A percentile compares a stretch with the other conserved stretches of the same genome.
phyloP scores from a whole-genome alignment of 352 stramenopile genomes.

The Phytopythium aichiense region DNA sequence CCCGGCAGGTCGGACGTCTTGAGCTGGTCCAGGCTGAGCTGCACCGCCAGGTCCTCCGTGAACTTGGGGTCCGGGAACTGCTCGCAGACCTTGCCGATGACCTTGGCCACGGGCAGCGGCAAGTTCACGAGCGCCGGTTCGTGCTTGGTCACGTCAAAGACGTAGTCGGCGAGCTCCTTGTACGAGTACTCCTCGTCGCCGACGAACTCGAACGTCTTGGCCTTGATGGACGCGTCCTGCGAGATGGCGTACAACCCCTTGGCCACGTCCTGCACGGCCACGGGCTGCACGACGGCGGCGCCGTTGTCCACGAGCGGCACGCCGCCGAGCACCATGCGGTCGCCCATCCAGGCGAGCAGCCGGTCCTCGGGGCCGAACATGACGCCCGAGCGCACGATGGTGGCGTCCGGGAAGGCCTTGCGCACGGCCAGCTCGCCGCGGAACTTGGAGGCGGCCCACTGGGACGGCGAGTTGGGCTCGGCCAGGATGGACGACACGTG shows the following conservation, averaged over 20 bases:
- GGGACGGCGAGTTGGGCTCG: slow-evolving; percentile 75
- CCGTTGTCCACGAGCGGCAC: slow-evolving; percentile 94
- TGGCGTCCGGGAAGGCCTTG: slow-evolving; percentile 93
- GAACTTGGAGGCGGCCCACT: slow-evolving; percentile 85
- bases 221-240: slow-evolving; percentile 84
- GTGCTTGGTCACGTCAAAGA: slow-evolving; percentile 90
- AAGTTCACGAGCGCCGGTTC: slow-evolving; percentile 79
- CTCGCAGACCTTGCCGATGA: slow-evolving; percentile 78
- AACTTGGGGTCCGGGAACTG: slow-evolving; percentile 84
- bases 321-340: slow-evolving; percentile 64
- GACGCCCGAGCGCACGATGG: slow-evolving; percentile 93
- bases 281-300: slow-evolving; percentile 90
- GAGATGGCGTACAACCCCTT: slow-evolving; percentile 76
- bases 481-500: slow-evolving; percentile 83
- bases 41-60: slow-evolving; percentile 71
- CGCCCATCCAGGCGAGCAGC: slow-evolving; percentile 90
- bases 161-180: slow-evolving; percentile 96
- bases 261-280: slow-evolving; percentile 84
- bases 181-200: slow-evolving; percentile 96
- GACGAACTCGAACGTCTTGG: slow-evolving; percentile 94
- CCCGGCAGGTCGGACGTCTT: slow-evolving; percentile 79
- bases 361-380: slow-evolving; percentile 96
- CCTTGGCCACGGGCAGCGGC: slow-evolving; percentile 65
- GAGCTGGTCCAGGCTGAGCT: slow-evolving; percentile 75
- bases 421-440: slow-evolving; percentile 81